Conservation (phyloP, 164 flowering plant species). For the Tetracentron sinense region DNA sequence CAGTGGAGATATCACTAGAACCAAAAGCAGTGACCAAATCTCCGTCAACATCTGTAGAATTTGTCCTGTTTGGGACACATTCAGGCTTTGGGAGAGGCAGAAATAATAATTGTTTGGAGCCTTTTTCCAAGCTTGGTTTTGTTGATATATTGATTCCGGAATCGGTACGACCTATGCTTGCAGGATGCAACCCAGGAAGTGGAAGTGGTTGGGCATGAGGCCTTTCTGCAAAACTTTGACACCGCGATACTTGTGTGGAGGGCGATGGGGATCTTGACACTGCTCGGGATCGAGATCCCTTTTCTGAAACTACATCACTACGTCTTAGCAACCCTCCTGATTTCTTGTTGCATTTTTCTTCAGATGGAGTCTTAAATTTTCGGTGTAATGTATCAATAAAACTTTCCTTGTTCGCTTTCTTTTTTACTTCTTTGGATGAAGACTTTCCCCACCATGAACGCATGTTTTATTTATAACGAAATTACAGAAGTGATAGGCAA, state of each 20-base stretch:
- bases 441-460: constrained; percentile 83
- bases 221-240: constrained; percentile 91
- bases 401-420: constrained; percentile 70
- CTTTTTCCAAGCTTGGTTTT: constrained; percentile 45
- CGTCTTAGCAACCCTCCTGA: constrained; percentile 58
- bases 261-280: constrained; percentile 78
- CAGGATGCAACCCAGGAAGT: constrained; percentile 53
- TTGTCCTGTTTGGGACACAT: constrained; percentile 35
- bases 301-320: constrained; percentile 56
- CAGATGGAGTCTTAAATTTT: constrained; percentile 55
- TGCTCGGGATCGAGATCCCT: constrained; percentile 52
- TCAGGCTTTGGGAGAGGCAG: constrained; percentile 63
- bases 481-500: neutral
- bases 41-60: constrained; percentile 55
- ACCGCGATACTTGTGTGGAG: constrained; percentile 65
- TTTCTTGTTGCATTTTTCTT: constrained; percentile 44
- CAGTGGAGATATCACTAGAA: constrained; percentile 62
- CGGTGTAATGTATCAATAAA: constrained; percentile 64
- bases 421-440: constrained; percentile 84
- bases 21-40: constrained; percentile 68
- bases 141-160: constrained; percentile 49
- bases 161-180: constrained; percentile 45
- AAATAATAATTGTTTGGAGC: constrained; percentile 44
- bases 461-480: constrained; percentile 17
- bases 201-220: constrained; percentile 84